Base-by-base conservation (phyloP, 306 rosid genomes). In the Astragalus glycyphyllos region DNA sequence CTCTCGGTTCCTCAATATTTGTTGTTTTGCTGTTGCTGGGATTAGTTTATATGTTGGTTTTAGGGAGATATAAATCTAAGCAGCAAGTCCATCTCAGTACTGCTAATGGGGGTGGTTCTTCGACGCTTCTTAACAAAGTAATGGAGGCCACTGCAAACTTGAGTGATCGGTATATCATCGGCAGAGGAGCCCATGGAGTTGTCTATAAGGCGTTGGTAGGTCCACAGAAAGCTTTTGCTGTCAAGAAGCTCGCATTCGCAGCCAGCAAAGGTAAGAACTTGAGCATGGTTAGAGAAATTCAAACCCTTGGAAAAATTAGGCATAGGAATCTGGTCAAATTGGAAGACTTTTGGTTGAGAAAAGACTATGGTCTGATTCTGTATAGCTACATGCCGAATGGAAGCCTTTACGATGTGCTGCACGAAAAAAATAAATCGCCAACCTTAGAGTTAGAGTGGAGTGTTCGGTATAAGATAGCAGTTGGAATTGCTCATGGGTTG, bases 181-280 rank as follows among this genome's bases (percentile, higher is more conserved):
- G 98, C n/a, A 81, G 82, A 83, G 98, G 98, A 78, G 90, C 92
- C 9, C 97, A 93, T 60, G 97, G 98, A 81, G 78, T 81, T 46
- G 96, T 93, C 42, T 93, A 93, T 47, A 88, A 83, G 82, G 97
- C 92, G 54, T 44, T 65, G 11, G 37, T 85, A 20, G 77, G 73
- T 58, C 77, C 87, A 12, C 72, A 80, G 72, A 48, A 69, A 50
- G 81, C 68, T 69, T 88, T 56, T 78, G 98, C 96, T 5, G 83
- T 85, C 47, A 93, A 93, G 84, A 90, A 88, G 87, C 63, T 93
- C 50, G 81, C 53, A 54, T 85, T 81, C 72, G 60, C 58, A 0
- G 85, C 82, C 9, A 83, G 79, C 80, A 81, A 57, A 71, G 74
- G 79, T 54, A 83, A 77, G 69, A 80, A 76, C 42, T 9, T 10